Percentiles rank a stretch among this genome's conserved stretches.
phyloP scores from a whole-genome alignment of 257 asterid species.

The Cordia subcordata region DNA sequence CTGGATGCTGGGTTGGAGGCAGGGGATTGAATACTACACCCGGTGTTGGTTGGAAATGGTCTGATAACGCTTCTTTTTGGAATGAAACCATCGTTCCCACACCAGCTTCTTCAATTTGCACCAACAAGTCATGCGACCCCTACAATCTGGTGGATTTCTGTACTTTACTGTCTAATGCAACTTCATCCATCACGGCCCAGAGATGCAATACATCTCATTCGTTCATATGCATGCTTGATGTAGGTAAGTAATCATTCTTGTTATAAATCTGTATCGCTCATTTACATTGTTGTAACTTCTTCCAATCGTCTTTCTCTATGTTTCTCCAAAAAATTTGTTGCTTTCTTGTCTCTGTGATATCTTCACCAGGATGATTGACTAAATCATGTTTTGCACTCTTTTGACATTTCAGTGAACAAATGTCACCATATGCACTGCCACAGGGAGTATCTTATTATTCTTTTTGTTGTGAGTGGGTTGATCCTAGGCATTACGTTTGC shows the following conservation, averaged over 20 bases:
- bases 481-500: conserved; percentile 71
- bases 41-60: conserved; percentile 62
- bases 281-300: conserved; percentile 5
- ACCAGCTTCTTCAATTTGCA: conserved; percentile 33
- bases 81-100: conserved; percentile 34
- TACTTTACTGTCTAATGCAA: conserved; percentile 47
- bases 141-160: conserved; percentile 38
- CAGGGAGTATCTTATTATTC: conserved; percentile 74
- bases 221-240: conserved; percentile 59
- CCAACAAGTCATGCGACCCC: conserved; percentile 31
- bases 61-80: conserved; percentile 57
- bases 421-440: conserved; percentile 90
- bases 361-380: background rate
- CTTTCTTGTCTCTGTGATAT: background rate
- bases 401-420: conserved; percentile 46
- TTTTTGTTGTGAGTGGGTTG: conserved; percentile 85
- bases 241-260: conserved; percentile 45
- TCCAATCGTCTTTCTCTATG: conserved; percentile 4
- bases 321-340: conserved; percentile 7
- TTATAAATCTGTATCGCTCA: conserved; percentile 4
- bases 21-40: conserved; percentile 27
- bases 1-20: conserved; percentile 93
- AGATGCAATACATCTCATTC: conserved; percentile 58
- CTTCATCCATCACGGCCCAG: conserved; percentile 46
- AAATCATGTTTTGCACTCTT: conserved; percentile 5